phyloP scores from a whole-genome alignment of 2,329 filamentous ascomycete species.

The Torrubiella hemipterigena region DNA sequence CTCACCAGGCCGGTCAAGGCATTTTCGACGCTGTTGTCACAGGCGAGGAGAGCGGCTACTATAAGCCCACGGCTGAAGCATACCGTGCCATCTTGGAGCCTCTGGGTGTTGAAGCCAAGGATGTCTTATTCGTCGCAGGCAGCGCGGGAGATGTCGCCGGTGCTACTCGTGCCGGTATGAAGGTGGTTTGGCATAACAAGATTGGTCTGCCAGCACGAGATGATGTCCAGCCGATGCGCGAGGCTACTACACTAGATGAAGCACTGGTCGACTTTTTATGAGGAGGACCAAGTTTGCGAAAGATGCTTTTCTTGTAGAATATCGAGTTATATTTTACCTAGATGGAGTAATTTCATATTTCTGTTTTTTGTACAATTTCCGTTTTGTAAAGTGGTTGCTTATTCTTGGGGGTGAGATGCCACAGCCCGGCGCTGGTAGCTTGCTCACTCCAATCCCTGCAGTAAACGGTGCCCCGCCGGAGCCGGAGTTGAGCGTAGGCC shows the following conservation, averaged over 20 bases:
- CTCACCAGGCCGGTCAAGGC: slow-evolving; percentile 5
- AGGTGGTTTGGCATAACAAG: slow-evolving; percentile 25
- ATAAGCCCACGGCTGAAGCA: slow-evolving; percentile 21
- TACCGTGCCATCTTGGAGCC: slow-evolving; percentile 18
- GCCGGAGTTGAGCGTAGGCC: no score
- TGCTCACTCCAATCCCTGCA: no score
- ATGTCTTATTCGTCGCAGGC: slow-evolving; percentile 24
- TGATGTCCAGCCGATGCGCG: slow-evolving; percentile 11
- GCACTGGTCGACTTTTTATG: slow-evolving; percentile 8
- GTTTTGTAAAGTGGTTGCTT: no score
- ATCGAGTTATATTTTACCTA: no score
- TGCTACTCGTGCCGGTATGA: slow-evolving; percentile 23
- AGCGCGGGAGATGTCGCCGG: slow-evolving; percentile 27
- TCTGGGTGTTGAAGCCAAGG: slow-evolving; percentile 13
- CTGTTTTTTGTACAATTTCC: no score
- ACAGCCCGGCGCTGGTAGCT: no score
- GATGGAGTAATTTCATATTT: no score
- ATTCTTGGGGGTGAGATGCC: no score
- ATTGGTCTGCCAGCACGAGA: slow-evolving; percentile 15
- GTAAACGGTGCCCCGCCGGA: no score
- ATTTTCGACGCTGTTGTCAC: slow-evolving; percentile 21
- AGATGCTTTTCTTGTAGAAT: no score
- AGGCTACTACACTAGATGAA: slow-evolving; percentile 12
- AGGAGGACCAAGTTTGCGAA: no score
- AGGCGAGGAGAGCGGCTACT: slow-evolving; percentile 26